phyloP scores from a whole-genome alignment of 2,329 filamentous ascomycete species.

The Anthostomella pinea region DNA sequence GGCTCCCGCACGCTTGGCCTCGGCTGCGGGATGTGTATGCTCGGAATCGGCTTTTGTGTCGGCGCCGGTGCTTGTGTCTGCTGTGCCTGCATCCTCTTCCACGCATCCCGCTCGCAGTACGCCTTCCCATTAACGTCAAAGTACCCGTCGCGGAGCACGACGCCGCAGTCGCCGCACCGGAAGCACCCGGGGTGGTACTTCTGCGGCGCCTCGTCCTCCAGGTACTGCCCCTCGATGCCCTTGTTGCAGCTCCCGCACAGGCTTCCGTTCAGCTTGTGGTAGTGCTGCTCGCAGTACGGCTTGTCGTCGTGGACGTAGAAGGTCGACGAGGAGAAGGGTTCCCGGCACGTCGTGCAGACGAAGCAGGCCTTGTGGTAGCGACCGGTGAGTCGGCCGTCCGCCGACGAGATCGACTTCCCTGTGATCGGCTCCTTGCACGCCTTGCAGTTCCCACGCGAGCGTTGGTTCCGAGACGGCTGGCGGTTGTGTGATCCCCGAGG shows the following conservation, averaged over 20 bases:
- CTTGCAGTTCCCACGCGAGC: slow-evolving; percentile 73
- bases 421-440: slow-evolving; percentile 75
- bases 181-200: slow-evolving; percentile 91
- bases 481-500: slow-evolving; percentile 35
- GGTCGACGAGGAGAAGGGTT: slow-evolving; percentile 79
- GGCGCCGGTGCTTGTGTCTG: slow-evolving; percentile 22
- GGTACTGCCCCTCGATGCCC: slow-evolving; percentile 91
- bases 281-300: slow-evolving; percentile 89
- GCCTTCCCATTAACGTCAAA: slow-evolving; percentile 79
- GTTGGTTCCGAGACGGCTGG: slow-evolving; percentile 35
- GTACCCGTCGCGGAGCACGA: slow-evolving; percentile 77
- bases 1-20: slow-evolving; percentile 23
- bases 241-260: slow-evolving; percentile 75
- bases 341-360: slow-evolving; percentile 78
- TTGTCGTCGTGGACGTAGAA: slow-evolving; percentile 89
- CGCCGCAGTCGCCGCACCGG: slow-evolving; percentile 74
- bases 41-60: too few relatives aligned
- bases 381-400: slow-evolving; percentile 86
- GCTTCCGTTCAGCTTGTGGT: slow-evolving; percentile 86
- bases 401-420: slow-evolving; percentile 91
- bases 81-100: slow-evolving; percentile 46
- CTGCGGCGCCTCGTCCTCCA: slow-evolving; percentile 72
- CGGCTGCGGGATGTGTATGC: too few relatives aligned
- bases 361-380: slow-evolving; percentile 96
- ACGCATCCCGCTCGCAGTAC: slow-evolving; percentile 86